Evolutionary conservation across 192 early-diverging fungal species (phyloP), one percentile per base, ranked within the genome.

Genomic region (Entomortierella lignicola): DNA sequence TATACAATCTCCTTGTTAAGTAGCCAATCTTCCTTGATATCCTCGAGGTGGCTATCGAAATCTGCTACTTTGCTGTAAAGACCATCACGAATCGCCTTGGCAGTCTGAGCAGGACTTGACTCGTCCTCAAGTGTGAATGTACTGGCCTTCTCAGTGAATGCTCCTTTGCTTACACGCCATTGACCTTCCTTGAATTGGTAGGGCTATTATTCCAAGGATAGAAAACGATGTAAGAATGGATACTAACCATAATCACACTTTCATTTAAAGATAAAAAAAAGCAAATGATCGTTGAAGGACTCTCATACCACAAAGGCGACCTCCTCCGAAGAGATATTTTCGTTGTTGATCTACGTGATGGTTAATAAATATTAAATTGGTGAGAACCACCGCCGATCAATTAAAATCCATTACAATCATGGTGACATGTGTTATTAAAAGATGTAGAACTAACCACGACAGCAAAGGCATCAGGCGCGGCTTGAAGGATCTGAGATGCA

Each of bases 1-100:
- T 39, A 68, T 68, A 21, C 66, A 20, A 68, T 59, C 42, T 58
- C 69, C 61, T 64, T 68, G 71, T 89, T 88, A 34, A 39, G 61
- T 55, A 93, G 69, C 92, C 92, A 93, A 75, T 92, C 90, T 60
- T 69, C 63, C 34, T 70, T 60, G 23, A 88, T 66, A 55, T 93
- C 79, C 70, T 93, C 91, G 39, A 93, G 58, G 72, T 93, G 92
- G 61, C 84, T 88, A 43, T 91, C 90, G 65, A 93, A 91, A 66
- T 93, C 92, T 34, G 82, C 73, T 32, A 93, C 6, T 34, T 84
- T 63, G 37, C 69, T 80, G 67, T 85, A 85, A 26, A 82, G 52
- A 34, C 75, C 71, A 0, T 77, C 59, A 21, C 55, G 69, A n/a
- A 90, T 65, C 2, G 81, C 71, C 58, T 85, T 83, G 56, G 66